Evolutionary conservation across 306 rosid species (phyloP).

Genomic region (Castanea sativa): DNA sequence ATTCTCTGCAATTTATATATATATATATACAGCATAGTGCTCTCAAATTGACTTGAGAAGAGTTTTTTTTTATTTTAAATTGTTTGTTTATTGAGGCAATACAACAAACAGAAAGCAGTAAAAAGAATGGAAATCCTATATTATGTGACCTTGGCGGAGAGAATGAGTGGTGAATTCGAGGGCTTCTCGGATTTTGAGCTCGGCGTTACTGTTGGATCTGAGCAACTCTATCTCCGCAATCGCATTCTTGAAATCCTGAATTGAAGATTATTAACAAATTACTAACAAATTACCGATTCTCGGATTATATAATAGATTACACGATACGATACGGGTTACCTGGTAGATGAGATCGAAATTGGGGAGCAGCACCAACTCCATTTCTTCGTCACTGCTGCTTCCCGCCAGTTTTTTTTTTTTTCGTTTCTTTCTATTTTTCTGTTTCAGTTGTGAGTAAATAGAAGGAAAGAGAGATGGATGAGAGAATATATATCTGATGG

Average conservation of each 20-base stretch:
- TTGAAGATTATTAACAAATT: background rate
- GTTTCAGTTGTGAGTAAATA: too few relatives aligned
- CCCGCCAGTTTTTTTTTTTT: slow-evolving; percentile 55
- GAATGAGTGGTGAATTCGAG: slow-evolving; percentile 44
- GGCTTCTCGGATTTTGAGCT: slow-evolving; percentile 55
- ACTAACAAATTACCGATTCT: too few relatives aligned
- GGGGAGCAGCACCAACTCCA: slow-evolving; percentile 47
- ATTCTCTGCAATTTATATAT: slow-evolving; percentile 43
- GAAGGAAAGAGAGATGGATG: too few relatives aligned
- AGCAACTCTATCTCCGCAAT: slow-evolving; percentile 45
- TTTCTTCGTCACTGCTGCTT: slow-evolving; percentile 45
- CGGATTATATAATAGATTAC: background rate
- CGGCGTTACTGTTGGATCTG: slow-evolving; percentile 39
- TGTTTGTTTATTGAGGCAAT: background rate
- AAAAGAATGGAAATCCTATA: slow-evolving; percentile 31
- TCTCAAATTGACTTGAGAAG: background rate
- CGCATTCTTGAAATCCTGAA: slow-evolving; percentile 56
- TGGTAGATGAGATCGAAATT: slow-evolving; percentile 56
- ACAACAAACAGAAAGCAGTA: background rate
- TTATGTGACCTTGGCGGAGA: slow-evolving; percentile 16
- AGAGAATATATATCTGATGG: too few relatives aligned
- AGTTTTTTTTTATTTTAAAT: too few relatives aligned
- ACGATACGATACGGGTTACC: slow-evolving; percentile 19
- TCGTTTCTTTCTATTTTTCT: background rate
- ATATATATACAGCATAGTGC: slow-evolving; percentile 4